Percentiles rank a stretch among this genome's conserved stretches.
phyloP scores from a whole-genome alignment of 2,329 filamentous ascomycete genomes.

The Ilyonectria mors-panacis region DNA sequence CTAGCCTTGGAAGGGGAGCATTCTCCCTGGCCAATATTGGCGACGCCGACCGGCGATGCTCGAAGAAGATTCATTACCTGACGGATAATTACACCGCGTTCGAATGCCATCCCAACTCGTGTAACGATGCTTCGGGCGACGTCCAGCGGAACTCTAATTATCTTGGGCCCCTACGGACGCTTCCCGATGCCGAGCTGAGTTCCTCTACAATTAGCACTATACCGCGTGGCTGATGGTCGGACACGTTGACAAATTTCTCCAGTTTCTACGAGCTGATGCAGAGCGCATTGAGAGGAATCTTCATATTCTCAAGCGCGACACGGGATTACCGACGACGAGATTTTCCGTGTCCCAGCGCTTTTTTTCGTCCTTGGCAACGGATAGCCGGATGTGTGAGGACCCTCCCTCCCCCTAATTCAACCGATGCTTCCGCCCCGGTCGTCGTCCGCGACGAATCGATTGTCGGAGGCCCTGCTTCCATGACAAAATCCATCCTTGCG shows the following conservation, averaged over 20 bases:
- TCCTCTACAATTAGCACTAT: constrained; percentile 48
- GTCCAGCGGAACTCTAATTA: constrained; percentile 49
- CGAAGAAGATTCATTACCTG: constrained; percentile 22
- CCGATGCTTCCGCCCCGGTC: too few relatives aligned
- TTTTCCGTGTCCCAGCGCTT: constrained; percentile 39
- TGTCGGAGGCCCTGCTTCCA: constrained; percentile 13
- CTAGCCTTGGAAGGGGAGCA: constrained; percentile 41
- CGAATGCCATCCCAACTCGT: constrained; percentile 38
- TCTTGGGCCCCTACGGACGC: constrained; percentile 50
- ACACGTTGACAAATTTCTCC: constrained; percentile 49
- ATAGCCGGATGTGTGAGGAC: too few relatives aligned
- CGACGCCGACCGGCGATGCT: constrained; percentile 51
- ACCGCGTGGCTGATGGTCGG: constrained; percentile 47
- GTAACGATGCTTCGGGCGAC: constrained; percentile 54
- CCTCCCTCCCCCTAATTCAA: constrained; percentile 3
- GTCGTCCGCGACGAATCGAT: too few relatives aligned
- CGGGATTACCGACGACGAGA: constrained; percentile 43
- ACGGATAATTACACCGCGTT: too few relatives aligned
- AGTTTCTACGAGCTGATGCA: constrained; percentile 45
- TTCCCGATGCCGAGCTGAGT: constrained; percentile 41
- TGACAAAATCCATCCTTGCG: constrained; percentile 33
- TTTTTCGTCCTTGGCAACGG: constrained; percentile 15
- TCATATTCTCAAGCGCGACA: constrained; percentile 41
- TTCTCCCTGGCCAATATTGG: constrained; percentile 56
- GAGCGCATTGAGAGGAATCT: constrained; percentile 44